A percentile compares a stretch with the other conserved stretches of the same genome.
Conservation (phyloP, 1,284 basidiomycete genomes). For the Puccinia polysora region DNA sequence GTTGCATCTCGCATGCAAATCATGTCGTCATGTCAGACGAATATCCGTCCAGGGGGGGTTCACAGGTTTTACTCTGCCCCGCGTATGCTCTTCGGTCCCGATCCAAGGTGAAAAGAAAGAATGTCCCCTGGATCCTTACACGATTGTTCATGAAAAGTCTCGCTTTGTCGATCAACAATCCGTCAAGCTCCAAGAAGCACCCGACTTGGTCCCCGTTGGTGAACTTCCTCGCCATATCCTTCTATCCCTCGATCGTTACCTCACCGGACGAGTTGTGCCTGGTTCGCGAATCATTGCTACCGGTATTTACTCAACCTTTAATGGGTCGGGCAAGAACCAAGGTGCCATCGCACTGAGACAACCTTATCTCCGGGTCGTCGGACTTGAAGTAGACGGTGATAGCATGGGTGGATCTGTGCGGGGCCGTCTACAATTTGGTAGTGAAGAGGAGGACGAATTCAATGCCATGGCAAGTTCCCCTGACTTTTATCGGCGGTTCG, state of each 20-base stretch:
- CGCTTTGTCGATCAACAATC: slow-evolving; percentile 92
- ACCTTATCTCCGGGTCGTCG: slow-evolving; percentile 88
- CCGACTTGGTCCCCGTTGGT: slow-evolving; percentile 99
- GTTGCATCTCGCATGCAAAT: slow-evolving; percentile 85
- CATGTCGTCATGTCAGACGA: slow-evolving; percentile 75
- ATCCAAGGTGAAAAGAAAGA: slow-evolving; percentile 76
- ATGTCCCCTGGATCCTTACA: slow-evolving; percentile 91
- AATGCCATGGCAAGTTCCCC: slow-evolving; percentile 81
- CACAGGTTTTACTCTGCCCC: slow-evolving; percentile 78
- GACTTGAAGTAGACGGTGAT: slow-evolving; percentile 77
- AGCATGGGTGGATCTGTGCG: slow-evolving; percentile 60
- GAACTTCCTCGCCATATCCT: slow-evolving; percentile 95
- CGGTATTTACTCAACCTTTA: slow-evolving; percentile 94
- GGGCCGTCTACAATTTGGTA: slow-evolving; percentile 69
- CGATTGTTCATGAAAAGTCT: slow-evolving; percentile 92
- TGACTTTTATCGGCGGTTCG: slow-evolving; percentile 88
- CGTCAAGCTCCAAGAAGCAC: slow-evolving; percentile 95
- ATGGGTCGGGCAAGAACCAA: slow-evolving; percentile 53
- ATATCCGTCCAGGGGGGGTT: slow-evolving; percentile 77
- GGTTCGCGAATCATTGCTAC: slow-evolving; percentile 91
- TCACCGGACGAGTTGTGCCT: slow-evolving; percentile 86
- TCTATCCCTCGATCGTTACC: slow-evolving; percentile 75
- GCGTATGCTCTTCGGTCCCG: slow-evolving; percentile 71
- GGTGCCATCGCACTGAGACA: slow-evolving; percentile 79
- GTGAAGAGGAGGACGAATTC: slow-evolving; percentile 95